These are phyloP conservation scores for Trichoderma simmonsii DNA, from an alignment of 2,329 filamentous ascomycete genomes.

Conservation along the genomic window DNA sequence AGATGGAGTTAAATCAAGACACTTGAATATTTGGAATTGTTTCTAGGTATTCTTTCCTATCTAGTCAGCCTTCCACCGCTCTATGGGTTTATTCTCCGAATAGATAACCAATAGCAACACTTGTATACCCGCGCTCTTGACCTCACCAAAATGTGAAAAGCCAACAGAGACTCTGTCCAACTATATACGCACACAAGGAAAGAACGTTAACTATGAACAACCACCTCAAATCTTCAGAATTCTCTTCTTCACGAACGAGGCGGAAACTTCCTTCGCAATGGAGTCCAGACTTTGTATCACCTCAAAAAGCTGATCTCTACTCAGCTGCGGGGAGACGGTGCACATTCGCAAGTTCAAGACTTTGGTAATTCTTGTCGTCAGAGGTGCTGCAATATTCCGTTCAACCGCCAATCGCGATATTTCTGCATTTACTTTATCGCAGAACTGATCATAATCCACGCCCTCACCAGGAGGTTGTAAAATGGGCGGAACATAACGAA, in stretches of 20 bases:
- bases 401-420: slow-evolving; percentile 16
- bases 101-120: no score
- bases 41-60: not conserved
- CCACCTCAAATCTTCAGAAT: not conserved
- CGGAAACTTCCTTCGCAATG: not conserved
- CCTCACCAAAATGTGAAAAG: not conserved
- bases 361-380: slow-evolving; percentile 19
- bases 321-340: slow-evolving; percentile 22
- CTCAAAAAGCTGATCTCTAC: slow-evolving; percentile 26
- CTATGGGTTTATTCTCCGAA: no score
- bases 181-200: not conserved
- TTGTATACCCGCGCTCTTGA: no score
- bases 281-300: not conserved
- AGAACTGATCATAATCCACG: not conserved
- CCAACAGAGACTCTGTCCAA: not conserved
- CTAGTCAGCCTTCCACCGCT: not conserved
- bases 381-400: slow-evolving; percentile 18
- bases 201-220: no score
- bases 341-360: slow-evolving; percentile 21
- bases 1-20: no score
- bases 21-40: no score
- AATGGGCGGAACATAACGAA: slow-evolving; percentile 19
- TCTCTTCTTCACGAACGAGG: not conserved
- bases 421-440: slow-evolving; percentile 14
- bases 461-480: not conserved